Evolutionary conservation across 805 yeast species (phyloP), one percentile per base, ranked within the genome.

Genomic region (Candida maris): DNA sequence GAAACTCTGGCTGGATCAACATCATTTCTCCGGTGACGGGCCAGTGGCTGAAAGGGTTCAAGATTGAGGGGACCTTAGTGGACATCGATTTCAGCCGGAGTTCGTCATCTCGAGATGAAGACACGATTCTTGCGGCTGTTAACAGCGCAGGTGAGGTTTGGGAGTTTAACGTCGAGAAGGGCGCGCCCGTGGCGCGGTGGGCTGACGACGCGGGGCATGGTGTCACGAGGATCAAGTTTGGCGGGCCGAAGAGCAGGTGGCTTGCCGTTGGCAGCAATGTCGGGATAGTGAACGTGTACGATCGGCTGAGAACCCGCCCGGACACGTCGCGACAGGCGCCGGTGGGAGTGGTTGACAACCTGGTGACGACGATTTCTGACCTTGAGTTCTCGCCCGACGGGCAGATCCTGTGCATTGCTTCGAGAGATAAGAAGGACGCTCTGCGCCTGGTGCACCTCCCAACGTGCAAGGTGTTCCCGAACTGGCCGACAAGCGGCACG

Each of bases 401-500:
- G 2, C 98, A 93, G 61, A 62, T 93, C 13, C 65, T 93, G 44
- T 83, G 87, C 50, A 73, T 89, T 45, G 91, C 96, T 0, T 84
- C 95, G 6, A 72, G 94, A 51, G 87, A 82, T 4, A 79, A 81
- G 64, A 79, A 81, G 51, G 97, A 93, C 60, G 85, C 96, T 3
- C 67, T 93, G 42, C 75, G 89, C 52, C 59, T 93, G 45, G 89
- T 87, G 9, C 97, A 93, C 57, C 62, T 91, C 39, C 96, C 97
- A 16, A 73, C 85, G 18, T 86, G 91, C 46, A 75, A 85, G 14
- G 95, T 86, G 5, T 93, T 80, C 64, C 71, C 80, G 32, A 93
- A 93, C 67, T 93, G 98, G 98, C 99, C 99, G 13, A 93, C 97
- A 2, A 80, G 91, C 35, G 88, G 88, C 5, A 91, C 98, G 1